phyloP scores from a whole-genome alignment of 129 eudicot species.

The Ambrosia artemisiifolia region DNA sequence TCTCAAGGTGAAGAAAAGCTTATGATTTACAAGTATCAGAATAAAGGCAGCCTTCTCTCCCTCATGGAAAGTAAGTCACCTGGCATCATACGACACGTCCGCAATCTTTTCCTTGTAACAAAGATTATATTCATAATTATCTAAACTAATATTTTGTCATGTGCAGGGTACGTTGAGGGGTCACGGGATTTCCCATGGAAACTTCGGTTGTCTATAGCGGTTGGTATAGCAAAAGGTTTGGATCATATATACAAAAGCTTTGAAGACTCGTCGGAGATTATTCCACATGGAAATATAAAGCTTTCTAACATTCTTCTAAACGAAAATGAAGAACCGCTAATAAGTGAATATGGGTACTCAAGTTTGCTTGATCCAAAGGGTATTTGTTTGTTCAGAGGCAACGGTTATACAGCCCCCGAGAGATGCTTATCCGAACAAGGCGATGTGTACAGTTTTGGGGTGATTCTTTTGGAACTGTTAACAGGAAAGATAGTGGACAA shows the following conservation, averaged over 20 bases:
- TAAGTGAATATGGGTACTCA: conserved; percentile 66
- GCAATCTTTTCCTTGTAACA: neutral
- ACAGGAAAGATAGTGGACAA: conserved; percentile 65
- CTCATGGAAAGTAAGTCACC: conserved; percentile 51
- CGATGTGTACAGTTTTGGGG: conserved; percentile 65
- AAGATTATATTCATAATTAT: no score
- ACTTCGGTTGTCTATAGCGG: conserved; percentile 48
- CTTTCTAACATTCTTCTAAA: conserved; percentile 56
- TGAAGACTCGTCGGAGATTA: conserved; percentile 19
- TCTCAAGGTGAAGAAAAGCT: conserved; percentile 57
- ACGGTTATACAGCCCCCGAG: conserved; percentile 60
- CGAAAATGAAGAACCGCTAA: conserved; percentile 40
- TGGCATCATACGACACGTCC: neutral
- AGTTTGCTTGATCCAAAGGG: conserved; percentile 41
- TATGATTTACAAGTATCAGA: conserved; percentile 53
- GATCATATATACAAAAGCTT: conserved; percentile 40
- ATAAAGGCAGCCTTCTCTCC: conserved; percentile 54
- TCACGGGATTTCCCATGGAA: conserved; percentile 57
- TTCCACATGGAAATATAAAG: conserved; percentile 70
- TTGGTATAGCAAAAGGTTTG: conserved; percentile 61
- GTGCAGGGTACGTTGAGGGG: conserved; percentile 50
- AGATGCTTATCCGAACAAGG: conserved; percentile 38
- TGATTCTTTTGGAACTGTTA: conserved; percentile 53
- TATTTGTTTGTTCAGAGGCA: conserved; percentile 20
- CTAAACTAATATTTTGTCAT: neutral